These are phyloP conservation scores for Solanum microdontum DNA, from an alignment of 257 asterid species.

Conservation along the genomic window DNA sequence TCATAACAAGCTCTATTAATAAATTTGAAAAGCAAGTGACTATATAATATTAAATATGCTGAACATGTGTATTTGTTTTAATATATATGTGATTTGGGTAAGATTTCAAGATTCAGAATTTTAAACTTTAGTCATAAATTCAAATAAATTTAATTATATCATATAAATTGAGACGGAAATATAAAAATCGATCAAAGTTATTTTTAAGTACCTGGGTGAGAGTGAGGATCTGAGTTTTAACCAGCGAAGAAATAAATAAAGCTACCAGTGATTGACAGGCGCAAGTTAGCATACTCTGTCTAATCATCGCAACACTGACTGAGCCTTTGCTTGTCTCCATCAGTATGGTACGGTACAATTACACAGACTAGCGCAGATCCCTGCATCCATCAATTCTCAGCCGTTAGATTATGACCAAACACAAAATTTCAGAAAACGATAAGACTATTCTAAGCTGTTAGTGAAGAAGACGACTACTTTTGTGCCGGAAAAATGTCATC, in stretches of 20 bases:
- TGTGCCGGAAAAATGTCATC: not conserved
- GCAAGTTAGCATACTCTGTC: not conserved
- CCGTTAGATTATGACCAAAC: not conserved
- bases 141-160: too few relatives aligned
- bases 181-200: not conserved
- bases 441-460: not conserved
- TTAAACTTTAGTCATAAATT: too few relatives aligned
- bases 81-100: not conserved
- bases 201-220: not conserved
- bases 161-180: not conserved
- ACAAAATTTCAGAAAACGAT: not conserved
- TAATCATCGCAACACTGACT: not conserved
- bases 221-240: not conserved
- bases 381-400: not conserved
- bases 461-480: not conserved
- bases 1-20: not conserved
- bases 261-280: not conserved
- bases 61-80: not conserved
- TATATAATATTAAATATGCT: too few relatives aligned
- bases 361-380: not conserved
- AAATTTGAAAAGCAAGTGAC: not conserved
- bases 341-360: not conserved
- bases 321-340: not conserved
- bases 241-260: not conserved
- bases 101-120: not conserved